A percentile compares a stretch with the other conserved stretches of the same genome.
phyloP scores from a whole-genome alignment of 192 early-diverging fungal genomes.

The Backusella tuberculispora region DNA sequence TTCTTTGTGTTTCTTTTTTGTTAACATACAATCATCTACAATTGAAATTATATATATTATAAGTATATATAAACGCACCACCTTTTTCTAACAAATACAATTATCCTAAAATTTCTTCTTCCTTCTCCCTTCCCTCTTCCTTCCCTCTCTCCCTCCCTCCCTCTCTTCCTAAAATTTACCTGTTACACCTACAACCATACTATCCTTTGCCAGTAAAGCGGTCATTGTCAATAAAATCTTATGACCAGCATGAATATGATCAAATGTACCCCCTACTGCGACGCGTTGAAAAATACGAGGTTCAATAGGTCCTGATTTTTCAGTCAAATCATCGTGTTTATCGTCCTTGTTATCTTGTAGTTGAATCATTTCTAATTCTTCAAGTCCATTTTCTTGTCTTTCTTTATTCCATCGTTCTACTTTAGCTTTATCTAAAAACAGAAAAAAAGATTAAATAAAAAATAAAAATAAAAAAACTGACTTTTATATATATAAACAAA shows the following conservation, averaged over 20 bases:
- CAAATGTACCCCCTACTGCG: constrained; percentile 94
- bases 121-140: neutral
- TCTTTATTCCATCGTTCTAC: constrained; percentile 12
- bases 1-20: constrained; percentile 71
- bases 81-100: too few species aligned
- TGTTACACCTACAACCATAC: constrained; percentile 75
- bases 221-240: constrained; percentile 90
- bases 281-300: constrained; percentile 48
- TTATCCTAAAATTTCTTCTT: too few species aligned
- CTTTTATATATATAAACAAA: neutral
- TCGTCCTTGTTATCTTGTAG: neutral
- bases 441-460: neutral
- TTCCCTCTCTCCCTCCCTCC: too few species aligned
- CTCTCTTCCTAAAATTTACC: constrained; percentile 50
- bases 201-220: constrained; percentile 64
- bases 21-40: constrained; percentile 64
- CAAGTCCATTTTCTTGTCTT: neutral
- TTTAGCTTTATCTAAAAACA: neutral
- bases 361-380: neutral
- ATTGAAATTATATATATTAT: neutral
- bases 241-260: constrained; percentile 94
- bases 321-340: neutral
- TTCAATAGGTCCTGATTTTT: neutral
- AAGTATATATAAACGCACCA: neutral
- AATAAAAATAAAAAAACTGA: neutral